A percentile compares a stretch with the other conserved stretches of the same genome.
phyloP scores from a whole-genome alignment of 805 yeast genomes.

The Schizosaccharomyces octosporus region DNA sequence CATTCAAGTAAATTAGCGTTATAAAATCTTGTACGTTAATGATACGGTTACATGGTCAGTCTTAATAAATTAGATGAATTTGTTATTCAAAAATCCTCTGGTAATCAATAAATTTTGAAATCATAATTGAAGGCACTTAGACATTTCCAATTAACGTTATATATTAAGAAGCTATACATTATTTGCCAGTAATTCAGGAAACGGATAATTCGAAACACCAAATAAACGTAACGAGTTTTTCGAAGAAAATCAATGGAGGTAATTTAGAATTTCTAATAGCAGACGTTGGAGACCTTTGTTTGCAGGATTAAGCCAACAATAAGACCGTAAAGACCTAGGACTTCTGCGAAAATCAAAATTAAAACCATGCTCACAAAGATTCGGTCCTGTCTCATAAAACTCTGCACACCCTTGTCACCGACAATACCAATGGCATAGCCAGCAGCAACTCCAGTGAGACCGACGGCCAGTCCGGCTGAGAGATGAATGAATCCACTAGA shows the following conservation, averaged over 20 bases:
- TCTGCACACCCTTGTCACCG: slow-evolving; percentile 98
- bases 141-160: too few species aligned
- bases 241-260: not conserved
- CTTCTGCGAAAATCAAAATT: slow-evolving; percentile 92
- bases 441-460: slow-evolving; percentile 90
- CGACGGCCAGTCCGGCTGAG: slow-evolving; percentile 95
- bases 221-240: too few species aligned
- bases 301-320: slow-evolving; percentile 89
- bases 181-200: too few species aligned
- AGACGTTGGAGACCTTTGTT: not conserved
- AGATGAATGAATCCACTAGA: slow-evolving; percentile 73
- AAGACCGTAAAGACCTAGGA: slow-evolving; percentile 59
- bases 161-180: too few species aligned
- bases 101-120: too few species aligned
- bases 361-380: slow-evolving; percentile 94
- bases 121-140: too few species aligned
- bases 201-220: too few species aligned
- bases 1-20: too few species aligned
- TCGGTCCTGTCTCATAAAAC: slow-evolving; percentile 95
- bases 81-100: too few species aligned
- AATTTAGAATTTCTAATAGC: not conserved
- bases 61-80: too few species aligned
- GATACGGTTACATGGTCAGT: too few species aligned
- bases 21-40: too few species aligned
- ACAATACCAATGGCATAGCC: slow-evolving; percentile 98